Base-by-base conservation (phyloP, 345 rosid genomes). In the Populus alba region DNA sequence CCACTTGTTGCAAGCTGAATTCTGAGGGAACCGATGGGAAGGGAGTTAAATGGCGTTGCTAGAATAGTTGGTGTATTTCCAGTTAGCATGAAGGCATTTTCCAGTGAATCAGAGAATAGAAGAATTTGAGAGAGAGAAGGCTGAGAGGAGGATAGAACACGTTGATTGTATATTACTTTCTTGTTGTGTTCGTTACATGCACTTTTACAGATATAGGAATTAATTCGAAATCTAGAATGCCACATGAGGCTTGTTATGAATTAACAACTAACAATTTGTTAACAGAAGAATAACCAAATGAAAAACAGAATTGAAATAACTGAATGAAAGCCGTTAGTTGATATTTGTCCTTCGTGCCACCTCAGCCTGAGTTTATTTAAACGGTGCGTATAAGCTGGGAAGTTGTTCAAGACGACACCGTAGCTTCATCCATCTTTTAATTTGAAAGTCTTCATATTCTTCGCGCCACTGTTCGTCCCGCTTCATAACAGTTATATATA, bases 161-260 rank as follows among this genome's bases (percentile, higher is more conserved):
- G 22, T 6, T 49, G 2, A 49, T 49, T 49, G 22, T 49, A 49
- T 49, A 6, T 49, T 17, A 25, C 27, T 17, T 49, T 49, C 2
- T 49, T 49, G 0, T 5, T 1, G 6, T 1, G 1, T 5, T 0
- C 4, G 22, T 0, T 49, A 0, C 22, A 0, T 17, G 22, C 0
- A 0, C 0, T 5, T 17, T 17, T 17, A 17, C 22, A 49, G 0
- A 49, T 49, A 49, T 49, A 17, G 2, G 0, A 49, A 49, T 1
- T 25, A 25, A 25, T 25, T 25, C 8, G 0, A 4, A 6, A 17
- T 49, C 22, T 49, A 49, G 55, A 49, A 49, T 17, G 55, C 55
- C 55, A 43, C 55, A 49, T 17, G 55, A 17, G 2, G 55, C 55
- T 49, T 49, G 55, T 22, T 17, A 49, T 25, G 22, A 49, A 49